phyloP scores from a whole-genome alignment of 345 rosid genomes.

The Citrus mangshanensis region DNA sequence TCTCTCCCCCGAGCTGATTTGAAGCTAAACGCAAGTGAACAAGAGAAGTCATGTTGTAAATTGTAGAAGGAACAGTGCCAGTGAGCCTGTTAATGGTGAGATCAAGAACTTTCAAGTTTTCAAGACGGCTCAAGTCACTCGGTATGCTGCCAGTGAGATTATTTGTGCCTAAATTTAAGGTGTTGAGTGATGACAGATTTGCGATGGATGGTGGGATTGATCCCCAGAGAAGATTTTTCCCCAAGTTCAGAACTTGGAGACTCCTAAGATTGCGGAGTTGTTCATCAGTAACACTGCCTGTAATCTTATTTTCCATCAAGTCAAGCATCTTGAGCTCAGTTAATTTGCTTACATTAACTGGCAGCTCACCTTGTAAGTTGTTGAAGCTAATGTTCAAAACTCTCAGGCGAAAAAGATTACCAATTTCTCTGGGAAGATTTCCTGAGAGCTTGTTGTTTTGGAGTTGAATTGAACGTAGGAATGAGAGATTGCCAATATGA shows the following conservation, averaged over 20 bases:
- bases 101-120: constrained; percentile 19
- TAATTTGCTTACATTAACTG: constrained; percentile 33
- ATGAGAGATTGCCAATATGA: constrained; percentile 40
- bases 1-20: constrained; percentile 16
- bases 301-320: constrained; percentile 35
- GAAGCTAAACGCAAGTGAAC: constrained; percentile 21
- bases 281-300: constrained; percentile 25
- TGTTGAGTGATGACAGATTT: constrained; percentile 38
- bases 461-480: constrained; percentile 45
- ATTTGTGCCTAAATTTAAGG: constrained; percentile 44
- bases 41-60: constrained; percentile 28
- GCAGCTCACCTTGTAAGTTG: constrained; percentile 33
- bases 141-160: constrained; percentile 32
- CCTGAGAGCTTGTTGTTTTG: constrained; percentile 40
- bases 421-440: constrained; percentile 33
- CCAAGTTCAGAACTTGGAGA: constrained; percentile 38
- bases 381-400: constrained; percentile 44
- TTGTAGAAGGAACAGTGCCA: constrained; percentile 17
- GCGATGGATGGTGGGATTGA: constrained; percentile 37
- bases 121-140: constrained; percentile 15
- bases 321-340: constrained; percentile 29
- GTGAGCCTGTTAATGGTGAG: constrained; percentile 16
- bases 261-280: constrained; percentile 23
- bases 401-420: constrained; percentile 34
- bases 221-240: constrained; percentile 34